A percentile compares a stretch with the other conserved stretches of the same genome.
Conservation (phyloP, 2,329 filamentous ascomycete species). For the Aspergillus vadensis region DNA sequence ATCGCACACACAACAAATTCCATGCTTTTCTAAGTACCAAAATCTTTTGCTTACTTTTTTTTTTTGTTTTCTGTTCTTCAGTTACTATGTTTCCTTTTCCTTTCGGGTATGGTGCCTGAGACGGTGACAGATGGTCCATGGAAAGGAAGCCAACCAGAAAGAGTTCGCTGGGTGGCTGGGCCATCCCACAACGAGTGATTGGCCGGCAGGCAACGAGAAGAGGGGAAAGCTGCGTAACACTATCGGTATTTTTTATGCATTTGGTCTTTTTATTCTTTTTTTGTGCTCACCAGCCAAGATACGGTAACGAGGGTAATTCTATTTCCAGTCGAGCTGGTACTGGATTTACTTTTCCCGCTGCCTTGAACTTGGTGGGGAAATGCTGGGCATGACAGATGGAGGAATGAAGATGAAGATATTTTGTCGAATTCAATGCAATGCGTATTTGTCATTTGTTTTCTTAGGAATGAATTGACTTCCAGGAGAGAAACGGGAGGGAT, state of each 20-base stretch:
- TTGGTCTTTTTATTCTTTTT: slow-evolving; percentile 6
- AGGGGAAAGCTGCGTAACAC: slow-evolving; percentile 14
- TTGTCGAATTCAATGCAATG: too few relatives aligned
- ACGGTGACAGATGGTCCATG: slow-evolving; percentile 11
- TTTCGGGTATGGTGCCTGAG: slow-evolving; percentile 5
- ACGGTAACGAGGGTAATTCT: slow-evolving; percentile 4
- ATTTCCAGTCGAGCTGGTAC: slow-evolving; percentile 2
- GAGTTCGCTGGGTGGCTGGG: slow-evolving; percentile 16
- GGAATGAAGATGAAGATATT: background rate
- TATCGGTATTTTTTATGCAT: background rate
- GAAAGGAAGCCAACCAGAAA: slow-evolving; percentile 4
- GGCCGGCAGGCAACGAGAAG: background rate
- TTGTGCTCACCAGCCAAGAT: background rate
- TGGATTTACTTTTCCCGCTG: background rate
- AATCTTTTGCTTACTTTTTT: background rate
- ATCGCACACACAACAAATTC: background rate
- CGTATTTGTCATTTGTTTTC: too few relatives aligned
- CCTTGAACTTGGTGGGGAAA: background rate
- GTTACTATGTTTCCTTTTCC: background rate
- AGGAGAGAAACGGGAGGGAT: background rate
- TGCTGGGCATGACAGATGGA: background rate
- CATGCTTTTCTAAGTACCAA: background rate
- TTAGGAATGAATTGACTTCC: background rate
- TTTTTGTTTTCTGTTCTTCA: background rate
- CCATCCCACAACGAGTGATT: background rate